Percentiles rank a stretch among this genome's conserved stretches.
These are phyloP conservation scores for Coix lacrymajobi DNA, from an alignment of 176 grass and related monocot species.

Conservation along the genomic window DNA sequence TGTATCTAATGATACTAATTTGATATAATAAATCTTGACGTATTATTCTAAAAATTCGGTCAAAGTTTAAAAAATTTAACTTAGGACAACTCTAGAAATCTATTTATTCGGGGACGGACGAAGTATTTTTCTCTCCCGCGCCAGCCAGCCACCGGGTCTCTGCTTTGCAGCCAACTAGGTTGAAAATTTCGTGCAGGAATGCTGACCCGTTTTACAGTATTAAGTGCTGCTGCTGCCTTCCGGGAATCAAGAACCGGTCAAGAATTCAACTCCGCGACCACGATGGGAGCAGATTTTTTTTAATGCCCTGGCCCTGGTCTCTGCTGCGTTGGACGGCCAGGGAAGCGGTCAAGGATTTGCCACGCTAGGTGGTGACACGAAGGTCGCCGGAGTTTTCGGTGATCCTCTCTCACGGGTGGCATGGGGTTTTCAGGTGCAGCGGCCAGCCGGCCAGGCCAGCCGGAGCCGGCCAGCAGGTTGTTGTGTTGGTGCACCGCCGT, in stretches of 20 bases:
- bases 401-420: background rate
- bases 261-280: slow-evolving; percentile 6
- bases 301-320: background rate
- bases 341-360: background rate
- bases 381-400: background rate
- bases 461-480: background rate
- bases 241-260: slow-evolving; percentile 1
- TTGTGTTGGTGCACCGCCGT: slow-evolving; percentile 21
- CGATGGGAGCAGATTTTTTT: background rate
- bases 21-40: no score
- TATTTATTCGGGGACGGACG: no score
- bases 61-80: no score
- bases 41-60: no score
- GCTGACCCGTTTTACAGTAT: slow-evolving; percentile 1
- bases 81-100: no score
- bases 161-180: background rate
- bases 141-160: background rate
- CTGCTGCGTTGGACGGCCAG: background rate
- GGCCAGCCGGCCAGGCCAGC: background rate
- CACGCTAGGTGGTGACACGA: background rate
- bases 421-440: background rate
- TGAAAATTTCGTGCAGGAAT: slow-evolving; percentile 10
- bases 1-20: no score
- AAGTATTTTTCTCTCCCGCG: background rate
- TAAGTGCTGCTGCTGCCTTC: background rate